phyloP scores from a whole-genome alignment of 768 basidiomycete genomes.

The Mycena latifolia region DNA sequence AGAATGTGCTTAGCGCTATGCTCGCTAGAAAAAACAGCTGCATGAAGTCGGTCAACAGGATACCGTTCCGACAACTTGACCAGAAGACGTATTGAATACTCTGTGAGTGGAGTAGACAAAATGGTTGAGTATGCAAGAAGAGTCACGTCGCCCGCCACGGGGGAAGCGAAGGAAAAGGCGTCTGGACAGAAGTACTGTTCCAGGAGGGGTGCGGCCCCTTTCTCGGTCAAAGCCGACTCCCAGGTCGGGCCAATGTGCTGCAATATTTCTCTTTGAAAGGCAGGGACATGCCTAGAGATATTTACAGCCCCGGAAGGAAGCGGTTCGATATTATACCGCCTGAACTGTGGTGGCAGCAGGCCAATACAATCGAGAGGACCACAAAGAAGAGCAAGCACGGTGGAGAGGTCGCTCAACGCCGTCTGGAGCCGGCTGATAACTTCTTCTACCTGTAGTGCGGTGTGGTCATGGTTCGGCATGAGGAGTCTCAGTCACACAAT shows the following conservation, averaged over 20 bases:
- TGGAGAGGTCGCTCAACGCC: conserved; percentile 61
- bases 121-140: conserved; percentile 76
- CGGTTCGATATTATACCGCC: conserved; percentile 54
- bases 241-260: conserved; percentile 78
- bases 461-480: conserved; percentile 1
- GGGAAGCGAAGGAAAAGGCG: conserved; percentile 62
- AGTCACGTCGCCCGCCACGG: conserved; percentile 65
- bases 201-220: conserved; percentile 57
- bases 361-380: conserved; percentile 68
- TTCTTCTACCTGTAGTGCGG: conserved; percentile 46
- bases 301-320: conserved; percentile 48
- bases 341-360: conserved; percentile 72
- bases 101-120: conserved; percentile 60
- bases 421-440: conserved; percentile 58
- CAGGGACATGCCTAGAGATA: conserved; percentile 58
- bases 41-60: conserved; percentile 76
- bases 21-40: conserved; percentile 55
- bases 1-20: conserved; percentile 47
- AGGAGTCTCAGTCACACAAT: too few relatives aligned
- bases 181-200: conserved; percentile 85
- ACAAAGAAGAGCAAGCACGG: conserved; percentile 67
- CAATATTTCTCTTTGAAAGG: conserved; percentile 75
- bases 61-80: conserved; percentile 69
- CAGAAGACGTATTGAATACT: conserved; percentile 66
- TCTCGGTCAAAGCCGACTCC: conserved; percentile 66